Evolutionary conservation across 352 stramenopile genomes (phyloP).

Genomic region (Globisporangium nunn): DNA sequence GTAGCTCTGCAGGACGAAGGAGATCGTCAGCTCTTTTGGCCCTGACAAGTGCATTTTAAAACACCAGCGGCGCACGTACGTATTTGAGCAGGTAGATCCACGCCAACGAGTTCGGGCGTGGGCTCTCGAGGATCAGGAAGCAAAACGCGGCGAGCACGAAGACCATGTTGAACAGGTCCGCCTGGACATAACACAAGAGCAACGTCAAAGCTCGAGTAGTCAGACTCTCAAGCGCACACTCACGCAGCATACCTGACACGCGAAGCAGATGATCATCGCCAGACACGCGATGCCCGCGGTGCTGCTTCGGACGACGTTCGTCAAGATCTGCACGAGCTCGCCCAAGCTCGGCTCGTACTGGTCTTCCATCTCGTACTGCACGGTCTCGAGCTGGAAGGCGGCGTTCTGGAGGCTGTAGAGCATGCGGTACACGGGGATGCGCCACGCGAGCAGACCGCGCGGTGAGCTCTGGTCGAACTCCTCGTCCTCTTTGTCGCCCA

Average conservation of each 20-base stretch:
- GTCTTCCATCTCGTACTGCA: slow-evolving; percentile 73
- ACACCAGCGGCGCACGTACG: slow-evolving; percentile 26
- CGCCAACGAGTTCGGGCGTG: slow-evolving; percentile 42
- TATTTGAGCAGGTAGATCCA: slow-evolving; percentile 82
- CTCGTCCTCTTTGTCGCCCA: slow-evolving; percentile 72
- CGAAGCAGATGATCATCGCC: slow-evolving; percentile 58
- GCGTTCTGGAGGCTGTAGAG: slow-evolving; percentile 72
- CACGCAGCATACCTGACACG: slow-evolving; percentile 42
- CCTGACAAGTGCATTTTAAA: background rate
- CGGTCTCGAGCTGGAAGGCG: slow-evolving; percentile 56
- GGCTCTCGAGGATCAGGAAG: slow-evolving; percentile 71
- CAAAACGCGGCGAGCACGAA: slow-evolving; percentile 64
- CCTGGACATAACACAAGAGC: slow-evolving; percentile 19
- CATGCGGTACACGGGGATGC: slow-evolving; percentile 55
- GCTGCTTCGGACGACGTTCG: slow-evolving; percentile 63
- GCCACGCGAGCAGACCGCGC: slow-evolving; percentile 33
- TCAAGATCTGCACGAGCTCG: slow-evolving; percentile 49
- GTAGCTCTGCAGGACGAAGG: slow-evolving; percentile 23
- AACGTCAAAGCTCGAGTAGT: background rate
- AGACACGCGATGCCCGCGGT: slow-evolving; percentile 59
- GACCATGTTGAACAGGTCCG: slow-evolving; percentile 74
- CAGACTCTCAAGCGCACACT: too few species aligned
- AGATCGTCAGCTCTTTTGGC: background rate
- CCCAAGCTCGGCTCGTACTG: slow-evolving; percentile 52
- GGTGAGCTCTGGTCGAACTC: slow-evolving; percentile 49